Percentiles rank a stretch among this genome's conserved stretches.
Evolutionary conservation across 1,284 basidiomycete genomes (phyloP).

Genomic region (Naganishia sp.): DNA sequence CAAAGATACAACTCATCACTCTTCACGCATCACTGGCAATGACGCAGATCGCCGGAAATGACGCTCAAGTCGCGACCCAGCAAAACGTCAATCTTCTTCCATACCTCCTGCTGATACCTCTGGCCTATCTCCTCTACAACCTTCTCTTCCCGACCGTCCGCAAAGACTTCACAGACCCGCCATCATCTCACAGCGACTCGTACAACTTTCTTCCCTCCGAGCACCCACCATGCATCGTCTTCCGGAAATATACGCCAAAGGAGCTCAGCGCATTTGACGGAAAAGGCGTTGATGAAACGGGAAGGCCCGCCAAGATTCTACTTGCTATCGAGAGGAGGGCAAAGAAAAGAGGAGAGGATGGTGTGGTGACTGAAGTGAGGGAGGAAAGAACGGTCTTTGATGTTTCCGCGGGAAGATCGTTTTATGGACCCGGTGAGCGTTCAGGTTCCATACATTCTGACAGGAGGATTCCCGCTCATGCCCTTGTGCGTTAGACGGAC

Average conservation of each 20-base stretch:
- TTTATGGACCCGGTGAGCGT: constrained; percentile 86
- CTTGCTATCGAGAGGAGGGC: constrained; percentile 71
- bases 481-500: constrained; percentile 65
- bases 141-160: constrained; percentile 68
- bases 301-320: constrained; percentile 66
- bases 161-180: constrained; percentile 40
- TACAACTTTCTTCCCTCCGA: constrained; percentile 84
- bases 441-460: neutral
- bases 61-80: neutral
- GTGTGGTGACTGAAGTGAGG: constrained; percentile 67
- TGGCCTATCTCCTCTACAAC: constrained; percentile 65
- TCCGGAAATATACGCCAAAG: constrained; percentile 72
- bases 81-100: constrained; percentile 3
- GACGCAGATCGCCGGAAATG: neutral
- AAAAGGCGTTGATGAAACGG: constrained; percentile 49
- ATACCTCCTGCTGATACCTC: constrained; percentile 1
- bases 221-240: constrained; percentile 74
- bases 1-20: too few species aligned
- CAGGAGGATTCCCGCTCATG: neutral
- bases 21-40: too few species aligned
- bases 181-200: constrained; percentile 50
- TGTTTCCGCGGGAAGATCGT: constrained; percentile 79
- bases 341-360: constrained; percentile 45
- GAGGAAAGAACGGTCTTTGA: constrained; percentile 88
- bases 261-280: constrained; percentile 72